These are phyloP conservation scores for Cystobasidium onofrii DNA, from an alignment of 768 basidiomycete species.

Conservation along the genomic window DNA sequence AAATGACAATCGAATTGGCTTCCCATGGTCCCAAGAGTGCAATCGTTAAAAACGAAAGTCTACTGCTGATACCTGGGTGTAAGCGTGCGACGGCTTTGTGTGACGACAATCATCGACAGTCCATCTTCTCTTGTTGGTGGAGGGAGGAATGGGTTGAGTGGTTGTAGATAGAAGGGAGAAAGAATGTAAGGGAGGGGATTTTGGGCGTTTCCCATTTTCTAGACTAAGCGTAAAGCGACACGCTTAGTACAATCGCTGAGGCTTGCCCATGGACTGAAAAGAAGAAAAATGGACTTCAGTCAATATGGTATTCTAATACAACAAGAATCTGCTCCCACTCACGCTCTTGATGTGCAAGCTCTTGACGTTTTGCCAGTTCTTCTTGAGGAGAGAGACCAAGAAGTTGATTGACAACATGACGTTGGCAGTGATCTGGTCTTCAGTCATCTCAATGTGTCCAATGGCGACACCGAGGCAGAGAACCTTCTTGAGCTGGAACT, in stretches of 20 bases:
- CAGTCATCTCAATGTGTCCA: conserved; percentile 92
- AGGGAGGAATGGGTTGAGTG: too few species aligned
- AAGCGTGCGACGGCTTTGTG: conserved; percentile 97
- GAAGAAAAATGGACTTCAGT: background rate
- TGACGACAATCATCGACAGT: conserved; percentile 45
- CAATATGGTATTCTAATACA: conserved; percentile 44
- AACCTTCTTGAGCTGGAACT: conserved; percentile 53
- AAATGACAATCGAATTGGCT: conserved; percentile 7
- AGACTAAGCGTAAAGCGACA: background rate
- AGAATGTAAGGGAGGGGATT: background rate
- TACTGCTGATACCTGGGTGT: conserved; percentile 57
- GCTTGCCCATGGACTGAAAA: conserved; percentile 83
- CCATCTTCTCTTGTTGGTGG: background rate
- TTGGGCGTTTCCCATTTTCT: background rate
- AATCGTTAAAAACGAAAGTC: background rate
- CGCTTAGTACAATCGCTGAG: conserved; percentile 78
- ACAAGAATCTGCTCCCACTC: background rate
- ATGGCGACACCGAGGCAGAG: conserved; percentile 98
- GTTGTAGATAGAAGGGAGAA: background rate
- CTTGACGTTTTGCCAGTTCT: conserved; percentile 98
- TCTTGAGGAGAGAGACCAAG: conserved; percentile 96
- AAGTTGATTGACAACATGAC: conserved; percentile 99
- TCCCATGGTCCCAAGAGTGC: conserved; percentile 10
- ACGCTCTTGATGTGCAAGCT: conserved; percentile 83
- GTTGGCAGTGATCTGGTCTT: conserved; percentile 92